Conservation (phyloP, 192 early-diverging fungal species). For the Linnemannia schmuckeri region DNA sequence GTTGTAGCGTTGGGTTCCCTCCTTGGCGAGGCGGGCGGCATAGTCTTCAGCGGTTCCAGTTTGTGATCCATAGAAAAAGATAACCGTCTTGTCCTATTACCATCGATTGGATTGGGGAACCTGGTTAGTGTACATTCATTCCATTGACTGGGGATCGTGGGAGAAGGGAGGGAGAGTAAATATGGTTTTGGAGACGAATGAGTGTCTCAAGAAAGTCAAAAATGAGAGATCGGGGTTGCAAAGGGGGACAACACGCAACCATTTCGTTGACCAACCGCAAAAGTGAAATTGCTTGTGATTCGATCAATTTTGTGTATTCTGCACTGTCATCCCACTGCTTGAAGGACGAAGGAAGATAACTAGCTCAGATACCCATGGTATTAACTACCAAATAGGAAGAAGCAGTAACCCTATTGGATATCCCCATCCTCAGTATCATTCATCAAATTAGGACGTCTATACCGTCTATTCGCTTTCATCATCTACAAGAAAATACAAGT, state of each 20-base stretch:
- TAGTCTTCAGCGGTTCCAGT: conserved; percentile 99
- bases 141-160: neutral
- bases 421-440: too few species aligned
- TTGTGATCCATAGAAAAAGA: conserved; percentile 97
- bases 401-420: too few species aligned
- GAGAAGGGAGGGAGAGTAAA: neutral
- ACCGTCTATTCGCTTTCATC: too few species aligned
- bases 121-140: neutral
- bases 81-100: conserved; percentile 77
- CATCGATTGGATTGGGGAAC: neutral
- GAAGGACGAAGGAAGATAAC: neutral
- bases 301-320: neutral
- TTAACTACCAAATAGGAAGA: too few species aligned
- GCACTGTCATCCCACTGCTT: neutral
- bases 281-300: conserved; percentile 8
- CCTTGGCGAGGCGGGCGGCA: conserved; percentile 91
- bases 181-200: neutral
- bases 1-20: conserved; percentile 78
- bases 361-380: neutral
- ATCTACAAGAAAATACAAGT: too few species aligned
- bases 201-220: neutral
- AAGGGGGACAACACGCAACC: neutral
- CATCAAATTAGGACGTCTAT: too few species aligned
- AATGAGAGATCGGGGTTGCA: conserved; percentile 3
- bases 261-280: conserved; percentile 2